A percentile compares a stretch with the other conserved stretches of the same genome.
phyloP scores from a whole-genome alignment of 2,329 filamentous ascomycete species.

The Fusarium pseudonygamai region DNA sequence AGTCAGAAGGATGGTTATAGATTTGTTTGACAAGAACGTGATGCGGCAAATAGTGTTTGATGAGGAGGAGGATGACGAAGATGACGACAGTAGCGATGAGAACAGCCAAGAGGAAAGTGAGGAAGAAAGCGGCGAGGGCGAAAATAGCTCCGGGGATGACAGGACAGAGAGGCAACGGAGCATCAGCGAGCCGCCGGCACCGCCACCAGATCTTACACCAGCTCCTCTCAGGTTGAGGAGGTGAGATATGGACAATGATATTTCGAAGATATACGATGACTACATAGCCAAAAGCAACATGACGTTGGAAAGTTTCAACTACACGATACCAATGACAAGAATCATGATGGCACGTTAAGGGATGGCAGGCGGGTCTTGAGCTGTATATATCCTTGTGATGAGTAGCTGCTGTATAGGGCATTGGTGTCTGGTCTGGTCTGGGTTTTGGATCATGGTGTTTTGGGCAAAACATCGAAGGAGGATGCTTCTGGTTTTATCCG shows the following conservation, averaged over 20 bases:
- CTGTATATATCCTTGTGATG: conserved; percentile 24
- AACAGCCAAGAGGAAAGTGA: conserved; percentile 62
- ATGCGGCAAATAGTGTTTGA: conserved; percentile 85
- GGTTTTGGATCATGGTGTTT: conserved; percentile 29
- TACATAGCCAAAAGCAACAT: conserved; percentile 21
- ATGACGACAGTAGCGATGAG: conserved; percentile 68
- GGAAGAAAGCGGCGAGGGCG: conserved; percentile 57
- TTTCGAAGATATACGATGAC: neutral
- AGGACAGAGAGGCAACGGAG: conserved; percentile 68
- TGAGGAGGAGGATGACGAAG: conserved; percentile 51
- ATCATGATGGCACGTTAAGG: conserved; percentile 17
- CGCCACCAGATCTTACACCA: conserved; percentile 47
- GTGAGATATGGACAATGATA: conserved; percentile 20
- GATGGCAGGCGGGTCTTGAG: conserved; percentile 5
- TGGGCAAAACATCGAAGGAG: conserved; percentile 12
- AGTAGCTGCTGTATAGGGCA: conserved; percentile 2
- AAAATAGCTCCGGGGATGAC: conserved; percentile 60
- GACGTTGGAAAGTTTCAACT: conserved; percentile 24
- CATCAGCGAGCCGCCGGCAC: conserved; percentile 55
- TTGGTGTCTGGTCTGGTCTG: conserved; percentile 7
- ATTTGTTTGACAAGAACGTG: conserved; percentile 92
- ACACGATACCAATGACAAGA: conserved; percentile 32
- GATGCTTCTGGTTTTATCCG: neutral
- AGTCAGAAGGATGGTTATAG: conserved; percentile 88
- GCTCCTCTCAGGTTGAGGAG: conserved; percentile 47